phyloP scores from a whole-genome alignment of 1,284 basidiomycete species.

The Cerrena zonata region DNA sequence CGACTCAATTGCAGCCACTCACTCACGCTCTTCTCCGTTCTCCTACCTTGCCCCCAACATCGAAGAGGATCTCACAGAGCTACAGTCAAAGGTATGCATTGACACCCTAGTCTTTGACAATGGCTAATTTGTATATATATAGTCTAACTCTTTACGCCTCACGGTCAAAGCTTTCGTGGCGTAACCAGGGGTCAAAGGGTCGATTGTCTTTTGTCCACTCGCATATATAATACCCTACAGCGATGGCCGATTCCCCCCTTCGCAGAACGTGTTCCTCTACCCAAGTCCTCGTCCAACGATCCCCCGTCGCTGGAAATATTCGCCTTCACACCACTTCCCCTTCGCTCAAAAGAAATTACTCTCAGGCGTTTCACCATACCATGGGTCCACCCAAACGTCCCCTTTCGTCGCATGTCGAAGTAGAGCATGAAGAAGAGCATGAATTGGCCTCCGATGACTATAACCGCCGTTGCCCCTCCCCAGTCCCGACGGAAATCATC shows the following conservation, averaged over 20 bases:
- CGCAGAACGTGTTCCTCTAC: background rate
- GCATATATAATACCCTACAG: too few species aligned
- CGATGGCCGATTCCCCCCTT: background rate
- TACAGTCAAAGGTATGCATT: too few species aligned
- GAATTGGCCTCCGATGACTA: background rate
- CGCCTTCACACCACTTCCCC: background rate
- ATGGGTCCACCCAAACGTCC: background rate
- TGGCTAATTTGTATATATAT: too few species aligned
- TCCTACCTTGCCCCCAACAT: too few species aligned
- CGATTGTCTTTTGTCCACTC: too few species aligned
- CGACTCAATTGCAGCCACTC: too few species aligned
- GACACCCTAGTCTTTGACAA: too few species aligned
- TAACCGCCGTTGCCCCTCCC: conserved; percentile 23
- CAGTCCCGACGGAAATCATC: conserved; percentile 36
- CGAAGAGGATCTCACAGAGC: too few species aligned
- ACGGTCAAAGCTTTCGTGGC: too few species aligned
- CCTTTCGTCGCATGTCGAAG: background rate
- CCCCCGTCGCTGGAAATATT: background rate
- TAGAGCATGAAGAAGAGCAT: background rate
- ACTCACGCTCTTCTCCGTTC: too few species aligned
- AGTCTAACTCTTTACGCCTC: too few species aligned
- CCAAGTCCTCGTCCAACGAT: background rate
- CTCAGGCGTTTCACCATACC: background rate
- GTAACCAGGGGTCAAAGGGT: too few species aligned
- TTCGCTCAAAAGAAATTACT: background rate